Percentiles rank a stretch among this genome's conserved stretches.
phyloP scores from a whole-genome alignment of 2,329 filamentous ascomycete species.

The Xylariomycetidae sp. region DNA sequence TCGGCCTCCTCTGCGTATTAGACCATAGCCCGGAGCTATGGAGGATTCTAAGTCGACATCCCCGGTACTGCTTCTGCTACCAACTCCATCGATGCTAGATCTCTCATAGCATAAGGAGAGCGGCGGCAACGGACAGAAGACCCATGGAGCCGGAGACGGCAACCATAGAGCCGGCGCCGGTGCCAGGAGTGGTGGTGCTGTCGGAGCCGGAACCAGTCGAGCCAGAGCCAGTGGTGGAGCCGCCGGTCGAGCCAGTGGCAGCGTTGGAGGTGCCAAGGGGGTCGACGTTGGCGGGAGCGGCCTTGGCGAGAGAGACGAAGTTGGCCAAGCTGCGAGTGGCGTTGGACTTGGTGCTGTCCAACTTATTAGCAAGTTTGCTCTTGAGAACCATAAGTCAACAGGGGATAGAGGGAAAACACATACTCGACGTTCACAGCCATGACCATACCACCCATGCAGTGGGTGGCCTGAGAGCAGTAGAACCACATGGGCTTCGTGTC shows the following conservation, averaged over 20 bases:
- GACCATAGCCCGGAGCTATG: conserved; percentile 2
- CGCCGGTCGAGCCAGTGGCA: conserved; percentile 8
- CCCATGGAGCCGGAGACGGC: conserved; percentile 34
- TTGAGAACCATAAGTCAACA: not conserved
- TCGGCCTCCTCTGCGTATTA: not conserved
- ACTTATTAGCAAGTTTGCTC: conserved; percentile 5
- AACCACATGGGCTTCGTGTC: conserved; percentile 68
- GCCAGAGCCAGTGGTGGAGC: conserved; percentile 15
- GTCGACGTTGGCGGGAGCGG: conserved; percentile 26
- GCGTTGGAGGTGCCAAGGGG: conserved; percentile 8
- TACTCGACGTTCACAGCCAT: conserved; percentile 73
- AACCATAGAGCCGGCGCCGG: conserved; percentile 20
- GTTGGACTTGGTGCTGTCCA: conserved; percentile 42
- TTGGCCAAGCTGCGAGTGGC: conserved; percentile 42
- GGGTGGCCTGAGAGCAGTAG: conserved; percentile 68
- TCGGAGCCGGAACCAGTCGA: not conserved
- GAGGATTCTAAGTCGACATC: not conserved
- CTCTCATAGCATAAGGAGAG: conserved; percentile 33
- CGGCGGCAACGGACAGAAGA: conserved; percentile 36
- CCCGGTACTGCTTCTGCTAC: not conserved
- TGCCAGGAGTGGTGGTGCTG: conserved; percentile 6
- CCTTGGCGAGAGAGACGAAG: conserved; percentile 38
- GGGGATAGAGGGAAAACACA: conserved; percentile 24
- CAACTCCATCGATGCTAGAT: conserved; percentile 1
- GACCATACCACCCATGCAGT: conserved; percentile 70